Conservation (phyloP, 805 yeast genomes). For the Candida dajiaensis region DNA sequence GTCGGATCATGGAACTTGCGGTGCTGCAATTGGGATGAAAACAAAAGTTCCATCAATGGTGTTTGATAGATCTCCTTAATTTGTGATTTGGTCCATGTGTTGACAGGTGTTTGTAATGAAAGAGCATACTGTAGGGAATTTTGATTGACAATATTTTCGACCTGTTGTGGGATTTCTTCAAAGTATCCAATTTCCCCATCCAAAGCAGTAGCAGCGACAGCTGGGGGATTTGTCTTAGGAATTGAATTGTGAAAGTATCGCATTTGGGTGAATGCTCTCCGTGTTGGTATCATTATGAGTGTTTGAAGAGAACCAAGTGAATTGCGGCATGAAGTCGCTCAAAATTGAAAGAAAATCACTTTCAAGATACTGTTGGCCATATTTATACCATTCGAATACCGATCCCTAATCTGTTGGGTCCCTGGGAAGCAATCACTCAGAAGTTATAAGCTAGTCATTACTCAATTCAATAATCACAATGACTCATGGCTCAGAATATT, state of each 20-base stretch:
- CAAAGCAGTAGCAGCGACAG: neutral
- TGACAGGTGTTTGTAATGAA: conserved; percentile 25
- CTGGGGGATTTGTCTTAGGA: neutral
- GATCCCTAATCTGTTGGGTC: neutral
- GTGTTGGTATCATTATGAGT: neutral
- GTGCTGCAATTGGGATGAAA: conserved; percentile 59
- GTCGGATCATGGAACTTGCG: conserved; percentile 60
- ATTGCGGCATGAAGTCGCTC: no score
- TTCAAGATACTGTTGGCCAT: no score
- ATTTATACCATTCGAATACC: neutral
- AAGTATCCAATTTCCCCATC: neutral
- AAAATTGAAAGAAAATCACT: no score
- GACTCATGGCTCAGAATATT: neutral
- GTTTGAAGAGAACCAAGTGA: no score
- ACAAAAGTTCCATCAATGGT: conserved; percentile 58
- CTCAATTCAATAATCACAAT: no score
- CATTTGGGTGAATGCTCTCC: neutral
- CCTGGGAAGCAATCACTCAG: neutral
- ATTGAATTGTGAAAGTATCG: neutral
- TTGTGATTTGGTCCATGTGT: conserved; percentile 56
- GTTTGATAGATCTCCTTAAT: conserved; percentile 55
- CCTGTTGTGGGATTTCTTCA: neutral
- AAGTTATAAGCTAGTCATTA: neutral
- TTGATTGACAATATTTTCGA: neutral
- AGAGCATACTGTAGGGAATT: conserved; percentile 26